phyloP scores from a whole-genome alignment of 306 rosid genomes.

The Rubus parviflorus region DNA sequence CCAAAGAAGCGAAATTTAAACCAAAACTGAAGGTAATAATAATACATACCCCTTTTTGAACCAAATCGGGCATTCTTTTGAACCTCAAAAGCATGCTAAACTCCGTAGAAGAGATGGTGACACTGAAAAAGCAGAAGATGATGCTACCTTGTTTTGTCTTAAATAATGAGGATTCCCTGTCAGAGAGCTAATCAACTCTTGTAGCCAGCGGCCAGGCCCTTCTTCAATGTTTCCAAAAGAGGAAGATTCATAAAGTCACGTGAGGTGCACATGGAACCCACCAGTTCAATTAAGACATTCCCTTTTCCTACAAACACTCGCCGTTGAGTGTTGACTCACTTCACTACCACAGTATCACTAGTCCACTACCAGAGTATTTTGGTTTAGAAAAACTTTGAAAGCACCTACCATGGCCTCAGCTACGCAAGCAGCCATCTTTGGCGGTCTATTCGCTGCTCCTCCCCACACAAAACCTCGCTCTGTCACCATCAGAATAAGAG shows the following conservation, averaged over 20 bases:
- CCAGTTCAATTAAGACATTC: background rate
- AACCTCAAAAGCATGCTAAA: too few relatives aligned
- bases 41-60: too few relatives aligned
- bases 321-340: background rate
- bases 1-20: too few relatives aligned
- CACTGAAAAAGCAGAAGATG: too few relatives aligned
- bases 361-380: background rate
- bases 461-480: constrained; percentile 1
- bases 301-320: background rate
- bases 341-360: background rate
- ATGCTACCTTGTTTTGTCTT: too few relatives aligned
- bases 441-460: constrained; percentile 17
- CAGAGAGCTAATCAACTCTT: too few relatives aligned
- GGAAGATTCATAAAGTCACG: background rate
- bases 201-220: too few relatives aligned
- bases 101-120: too few relatives aligned
- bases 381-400: background rate
- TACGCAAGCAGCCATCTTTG: constrained; percentile 18
- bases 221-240: too few relatives aligned
- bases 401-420: constrained; percentile 40
- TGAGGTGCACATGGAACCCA: background rate
- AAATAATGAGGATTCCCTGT: too few relatives aligned
- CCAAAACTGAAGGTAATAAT: too few relatives aligned
- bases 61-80: too few relatives aligned
- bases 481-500: constrained; percentile 24